Conservation (phyloP, 2,329 filamentous ascomycete species). For the Fusarium fracticaudum region DNA sequence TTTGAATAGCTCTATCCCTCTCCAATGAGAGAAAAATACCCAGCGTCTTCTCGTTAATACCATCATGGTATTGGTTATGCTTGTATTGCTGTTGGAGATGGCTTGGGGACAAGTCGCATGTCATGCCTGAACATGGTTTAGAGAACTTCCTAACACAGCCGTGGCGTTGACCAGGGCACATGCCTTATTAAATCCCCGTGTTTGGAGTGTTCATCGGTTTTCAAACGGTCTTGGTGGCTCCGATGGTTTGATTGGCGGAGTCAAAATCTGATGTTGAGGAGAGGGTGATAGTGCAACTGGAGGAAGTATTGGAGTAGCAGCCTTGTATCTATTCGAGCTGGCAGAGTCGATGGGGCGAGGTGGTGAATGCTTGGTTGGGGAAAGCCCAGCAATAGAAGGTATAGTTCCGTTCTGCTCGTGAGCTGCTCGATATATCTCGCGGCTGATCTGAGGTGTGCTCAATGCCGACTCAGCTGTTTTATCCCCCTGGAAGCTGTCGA, state of each 20-base stretch:
- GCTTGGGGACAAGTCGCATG: background rate
- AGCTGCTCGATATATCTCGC: conserved; percentile 41
- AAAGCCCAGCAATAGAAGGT: conserved; percentile 58
- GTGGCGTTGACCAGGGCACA: conserved; percentile 16
- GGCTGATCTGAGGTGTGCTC: conserved; percentile 43
- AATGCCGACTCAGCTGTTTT: conserved; percentile 39
- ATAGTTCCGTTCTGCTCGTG: conserved; percentile 48
- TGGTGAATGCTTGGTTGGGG: conserved; percentile 63
- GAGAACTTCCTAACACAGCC: background rate
- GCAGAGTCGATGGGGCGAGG: conserved; percentile 47
- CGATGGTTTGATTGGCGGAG: conserved; percentile 65
- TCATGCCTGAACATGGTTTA: background rate
- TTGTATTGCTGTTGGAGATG: background rate
- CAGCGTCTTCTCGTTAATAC: conserved; percentile 1
- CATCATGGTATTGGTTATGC: conserved; percentile 2
- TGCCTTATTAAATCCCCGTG: conserved; percentile 6
- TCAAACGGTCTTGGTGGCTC: conserved; percentile 33
- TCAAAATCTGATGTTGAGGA: conserved; percentile 65
- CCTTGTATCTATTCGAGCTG: conserved; percentile 43
- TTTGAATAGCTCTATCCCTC: background rate
- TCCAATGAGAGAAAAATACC: background rate
- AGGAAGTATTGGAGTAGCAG: conserved; percentile 61
- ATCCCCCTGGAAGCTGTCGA: conserved; percentile 37
- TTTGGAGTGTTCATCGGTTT: conserved; percentile 25
- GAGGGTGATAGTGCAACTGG: conserved; percentile 68